Evolutionary conservation across 1,284 basidiomycete genomes (phyloP).

Genomic region (Xanthoconium separans): DNA sequence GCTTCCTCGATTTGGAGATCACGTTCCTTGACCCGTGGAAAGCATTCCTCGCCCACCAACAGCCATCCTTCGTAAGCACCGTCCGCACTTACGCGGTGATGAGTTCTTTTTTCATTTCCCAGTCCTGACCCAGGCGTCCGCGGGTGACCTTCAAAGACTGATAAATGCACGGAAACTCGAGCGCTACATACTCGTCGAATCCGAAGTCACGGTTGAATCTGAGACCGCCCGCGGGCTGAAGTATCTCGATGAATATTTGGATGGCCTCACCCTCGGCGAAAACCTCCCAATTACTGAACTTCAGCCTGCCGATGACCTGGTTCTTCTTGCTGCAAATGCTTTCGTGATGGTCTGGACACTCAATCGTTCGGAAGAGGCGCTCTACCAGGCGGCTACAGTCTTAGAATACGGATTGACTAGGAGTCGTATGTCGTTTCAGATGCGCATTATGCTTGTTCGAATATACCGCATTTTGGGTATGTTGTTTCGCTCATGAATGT

Average conservation of each 20-base stretch:
- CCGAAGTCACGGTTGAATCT: slow-evolving; percentile 51
- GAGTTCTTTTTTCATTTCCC: slow-evolving; percentile 13
- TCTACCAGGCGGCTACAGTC: slow-evolving; percentile 62
- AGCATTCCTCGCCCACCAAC: slow-evolving; percentile 49
- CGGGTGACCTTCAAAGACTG: slow-evolving; percentile 50
- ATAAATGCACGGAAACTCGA: slow-evolving; percentile 75
- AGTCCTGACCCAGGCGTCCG: slow-evolving; percentile 40
- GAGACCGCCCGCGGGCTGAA: slow-evolving; percentile 52
- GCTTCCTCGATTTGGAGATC: slow-evolving; percentile 54
- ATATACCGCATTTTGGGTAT: slow-evolving; percentile 77
- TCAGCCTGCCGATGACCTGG: slow-evolving; percentile 86
- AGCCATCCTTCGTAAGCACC: slow-evolving; percentile 49
- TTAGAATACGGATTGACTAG: slow-evolving; percentile 72
- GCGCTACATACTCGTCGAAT: slow-evolving; percentile 52
- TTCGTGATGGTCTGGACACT: slow-evolving; percentile 65
- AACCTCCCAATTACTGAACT: slow-evolving; percentile 74
- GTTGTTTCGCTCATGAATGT: slow-evolving; percentile 4
- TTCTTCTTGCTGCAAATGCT: slow-evolving; percentile 68
- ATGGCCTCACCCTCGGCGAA: slow-evolving; percentile 63
- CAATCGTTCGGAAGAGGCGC: slow-evolving; percentile 50
- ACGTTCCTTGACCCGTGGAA: slow-evolving; percentile 53
- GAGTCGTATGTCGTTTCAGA: slow-evolving; percentile 76
- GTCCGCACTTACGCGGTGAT: slow-evolving; percentile 9
- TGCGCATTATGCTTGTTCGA: slow-evolving; percentile 71
- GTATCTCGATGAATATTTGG: slow-evolving; percentile 61